Conservation (phyloP, 805 yeast species). For the Lachancea waltii region DNA sequence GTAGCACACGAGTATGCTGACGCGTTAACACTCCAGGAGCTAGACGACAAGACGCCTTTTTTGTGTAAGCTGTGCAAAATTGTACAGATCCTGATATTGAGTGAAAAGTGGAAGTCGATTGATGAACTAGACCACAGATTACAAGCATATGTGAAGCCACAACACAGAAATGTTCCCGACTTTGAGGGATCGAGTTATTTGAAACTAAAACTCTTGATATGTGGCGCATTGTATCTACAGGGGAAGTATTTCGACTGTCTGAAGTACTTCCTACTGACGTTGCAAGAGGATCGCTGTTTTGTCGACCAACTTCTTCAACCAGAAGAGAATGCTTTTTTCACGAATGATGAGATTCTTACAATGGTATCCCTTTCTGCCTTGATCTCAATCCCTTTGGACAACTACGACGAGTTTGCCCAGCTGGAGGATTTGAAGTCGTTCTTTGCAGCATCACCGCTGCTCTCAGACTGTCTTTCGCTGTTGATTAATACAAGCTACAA, state of each 20-base stretch:
- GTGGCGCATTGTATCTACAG: slow-evolving; percentile 17
- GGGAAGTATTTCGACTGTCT: slow-evolving; percentile 23
- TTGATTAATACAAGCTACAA: slow-evolving; percentile 21
- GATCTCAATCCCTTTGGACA: slow-evolving; percentile 25
- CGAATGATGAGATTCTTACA: slow-evolving; percentile 17
- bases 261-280: slow-evolving; percentile 15
- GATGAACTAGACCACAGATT: slow-evolving; percentile 24
- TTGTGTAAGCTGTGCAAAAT: slow-evolving; percentile 18
- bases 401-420: slow-evolving; percentile 21
- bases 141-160: slow-evolving; percentile 3
- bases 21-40: slow-evolving; percentile 18
- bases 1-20: slow-evolving; percentile 21
- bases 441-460: slow-evolving; percentile 12
- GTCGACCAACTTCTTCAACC: not conserved
- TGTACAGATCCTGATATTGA: slow-evolving; percentile 15
- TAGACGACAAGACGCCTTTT: slow-evolving; percentile 6
- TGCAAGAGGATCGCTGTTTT: slow-evolving; percentile 11
- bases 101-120: slow-evolving; percentile 17
- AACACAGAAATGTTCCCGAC: not conserved
- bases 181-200: slow-evolving; percentile 1
- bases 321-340: slow-evolving; percentile 3
- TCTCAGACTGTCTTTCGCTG: slow-evolving; percentile 15
- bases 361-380: slow-evolving; percentile 23
- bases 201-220: slow-evolving; percentile 14
- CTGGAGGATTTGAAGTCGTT: slow-evolving; percentile 16